These are phyloP conservation scores for Zygosaccharomyces siamensis DNA, from an alignment of 805 yeast species.

Conservation along the genomic window DNA sequence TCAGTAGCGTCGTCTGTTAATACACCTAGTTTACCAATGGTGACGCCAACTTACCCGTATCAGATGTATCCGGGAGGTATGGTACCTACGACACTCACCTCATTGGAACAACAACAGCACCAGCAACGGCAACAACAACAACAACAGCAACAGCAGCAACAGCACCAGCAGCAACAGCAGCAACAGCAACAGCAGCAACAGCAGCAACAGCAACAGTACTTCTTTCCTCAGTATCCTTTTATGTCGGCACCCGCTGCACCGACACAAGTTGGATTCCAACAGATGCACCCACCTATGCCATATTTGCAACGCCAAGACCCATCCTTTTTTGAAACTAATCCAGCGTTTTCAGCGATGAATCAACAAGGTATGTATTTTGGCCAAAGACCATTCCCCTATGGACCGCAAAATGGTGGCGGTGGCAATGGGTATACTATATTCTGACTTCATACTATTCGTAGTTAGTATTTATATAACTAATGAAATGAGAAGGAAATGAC, in stretches of 20 bases:
- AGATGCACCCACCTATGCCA: constrained; percentile 4
- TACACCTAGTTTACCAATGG: constrained; percentile 1
- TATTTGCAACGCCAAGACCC: constrained; percentile 3
- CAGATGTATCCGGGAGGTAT: constrained; percentile 4
- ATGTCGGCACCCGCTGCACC: constrained; percentile 1
- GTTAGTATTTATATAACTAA: background rate
- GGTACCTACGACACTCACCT: constrained; percentile 1
- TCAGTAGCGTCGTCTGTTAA: constrained; percentile 1
- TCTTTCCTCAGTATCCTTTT: constrained; percentile 3
- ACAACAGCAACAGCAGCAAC: constrained; percentile 1
- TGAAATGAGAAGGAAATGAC: background rate
- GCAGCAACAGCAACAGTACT: constrained; percentile 1
- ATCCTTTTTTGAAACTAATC: background rate
- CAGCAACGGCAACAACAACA: constrained; percentile 2
- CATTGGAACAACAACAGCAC: too few species aligned
- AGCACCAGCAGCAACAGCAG: background rate
- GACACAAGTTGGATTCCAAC: background rate
- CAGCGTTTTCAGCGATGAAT: background rate
- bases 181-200: constrained; percentile 1
- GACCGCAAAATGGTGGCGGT: background rate
- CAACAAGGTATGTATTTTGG: constrained; percentile 5
- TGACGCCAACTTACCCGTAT: constrained; percentile 1
- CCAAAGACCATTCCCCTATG: constrained; percentile 1
- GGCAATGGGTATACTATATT: constrained; percentile 2
- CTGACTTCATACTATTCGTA: constrained; percentile 3